Base-by-base conservation (phyloP, 2,329 filamentous ascomycete genomes). In the Venturia carpophila region DNA sequence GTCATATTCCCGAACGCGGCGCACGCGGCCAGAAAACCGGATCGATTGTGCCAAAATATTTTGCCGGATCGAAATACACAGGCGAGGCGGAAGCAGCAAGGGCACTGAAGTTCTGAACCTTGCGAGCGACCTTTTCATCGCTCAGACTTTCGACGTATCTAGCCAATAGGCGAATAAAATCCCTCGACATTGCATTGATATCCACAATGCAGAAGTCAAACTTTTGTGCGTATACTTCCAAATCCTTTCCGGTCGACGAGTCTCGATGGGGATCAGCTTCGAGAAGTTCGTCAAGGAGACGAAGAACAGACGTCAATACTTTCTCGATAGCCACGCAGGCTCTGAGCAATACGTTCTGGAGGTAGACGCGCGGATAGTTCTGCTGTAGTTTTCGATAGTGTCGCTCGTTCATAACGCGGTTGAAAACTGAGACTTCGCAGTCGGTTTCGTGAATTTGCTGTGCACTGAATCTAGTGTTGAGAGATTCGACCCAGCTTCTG, bases 51-150 rank as follows among this genome's bases (percentile, higher is more conserved):
- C 52, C 52, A 58, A 27, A 34, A n/a, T 58, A 58, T 5, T 19
- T n/a, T 15, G 15, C 6, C 15, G 52, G 52, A 58, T 58, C 52
- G n/a, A 58, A 58, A 21, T 58, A 58, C 52, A 21, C 21, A 58
- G 15, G 27, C 17, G 13, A 10, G 21, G 3, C n/a, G n/a, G 52
- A 58, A 9, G 47, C 47, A 52, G 47, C 47, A 15, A 21, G 47
- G n/a, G 52, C 52, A 37, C 13, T 10, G 17, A 37, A 19, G n/a
- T 10, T 37, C 15, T 30, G 27, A 34, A 58, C 19, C 21, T 58
- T 58, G 30, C 52, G 10, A 34, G 52, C 17, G n/a, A 58, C 3
- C 30, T 58, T 27, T 21, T 58, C 52, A n/a, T 58, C 52, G 52
- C 52, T 58, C 52, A 58, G 6, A 5, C 19, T 34, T 34, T 58